Conservation (phyloP, 176 grass and related monocot genomes). For the Canna indica region DNA sequence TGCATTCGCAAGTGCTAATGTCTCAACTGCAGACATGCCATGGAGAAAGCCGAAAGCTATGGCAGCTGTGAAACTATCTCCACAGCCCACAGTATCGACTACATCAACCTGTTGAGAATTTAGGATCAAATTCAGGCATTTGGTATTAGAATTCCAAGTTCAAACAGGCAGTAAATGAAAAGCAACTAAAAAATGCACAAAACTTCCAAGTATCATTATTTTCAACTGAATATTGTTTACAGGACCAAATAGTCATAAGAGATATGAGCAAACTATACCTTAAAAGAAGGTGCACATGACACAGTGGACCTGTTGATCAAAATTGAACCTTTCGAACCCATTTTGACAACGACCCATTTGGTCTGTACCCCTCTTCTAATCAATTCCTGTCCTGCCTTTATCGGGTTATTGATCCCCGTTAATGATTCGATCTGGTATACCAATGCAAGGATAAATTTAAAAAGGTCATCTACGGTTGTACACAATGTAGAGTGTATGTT, state of each 20-base stretch:
- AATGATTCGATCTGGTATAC: slow-evolving; percentile 53
- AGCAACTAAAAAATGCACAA: no score
- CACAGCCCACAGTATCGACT: slow-evolving; percentile 91
- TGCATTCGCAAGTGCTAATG: slow-evolving; percentile 75
- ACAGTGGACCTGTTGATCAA: slow-evolving; percentile 43
- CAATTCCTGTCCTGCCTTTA: slow-evolving; percentile 74
- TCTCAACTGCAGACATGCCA: slow-evolving; percentile 42
- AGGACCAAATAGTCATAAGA: not conserved
- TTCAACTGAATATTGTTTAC: no score
- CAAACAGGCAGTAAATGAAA: no score
- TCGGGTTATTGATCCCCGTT: slow-evolving; percentile 53
- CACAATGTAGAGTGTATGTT: no score
- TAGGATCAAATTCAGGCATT: not conserved
- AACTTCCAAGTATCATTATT: no score
- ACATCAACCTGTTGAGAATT: slow-evolving; percentile 50
- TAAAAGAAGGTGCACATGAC: slow-evolving; percentile 70
- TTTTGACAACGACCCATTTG: slow-evolving; percentile 87
- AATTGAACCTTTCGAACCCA: slow-evolving; percentile 81
- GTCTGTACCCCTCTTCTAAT: slow-evolving; percentile 52
- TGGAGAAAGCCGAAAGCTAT: slow-evolving; percentile 85
- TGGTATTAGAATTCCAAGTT: not conserved
- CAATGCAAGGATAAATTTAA: not conserved
- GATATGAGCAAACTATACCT: slow-evolving; percentile 37
- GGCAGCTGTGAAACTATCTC: slow-evolving; percentile 87
- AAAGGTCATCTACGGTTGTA: not conserved